Base-by-base conservation (phyloP, 805 yeast species). In the Ogataea pilisensis region DNA sequence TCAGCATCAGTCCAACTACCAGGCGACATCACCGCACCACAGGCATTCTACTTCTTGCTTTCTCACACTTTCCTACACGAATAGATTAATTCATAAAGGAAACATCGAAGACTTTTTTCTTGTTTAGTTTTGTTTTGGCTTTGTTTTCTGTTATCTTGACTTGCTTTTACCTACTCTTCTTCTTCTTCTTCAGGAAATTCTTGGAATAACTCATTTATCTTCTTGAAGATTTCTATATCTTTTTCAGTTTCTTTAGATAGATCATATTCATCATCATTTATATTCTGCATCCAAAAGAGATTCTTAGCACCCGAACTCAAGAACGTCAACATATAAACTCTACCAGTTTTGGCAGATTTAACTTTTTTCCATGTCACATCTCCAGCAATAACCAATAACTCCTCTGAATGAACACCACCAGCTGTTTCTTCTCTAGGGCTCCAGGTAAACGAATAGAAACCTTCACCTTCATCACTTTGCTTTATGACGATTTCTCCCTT, bases 281-380 rank as follows among this genome's bases (percentile, higher is more conserved):
- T 57, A 49, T 80, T 85, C 63, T 87, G 96, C 64, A 88, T 66
- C 96, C 96, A 87, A 56, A 72, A 76, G 51, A 76, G 60, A 47
- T 68, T 66, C 50, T 68, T 73, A 22, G 67, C 68, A 8, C 68
- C 67, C 3, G 66, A 61, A 36, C 64, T 56, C 32, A 61, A 39
- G 37, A 64, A 64, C 13, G 63, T 62, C 46, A 64, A 49, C 57
- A 57, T 58, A 43, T 54, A 81, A 13, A 88, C 89, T 45, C 96
- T 70, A 13, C 95, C 96, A 0, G 88, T 76, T 32, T 65, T 73
- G 61, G 95, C 84, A 22, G 85, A 76, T 37, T 70, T 61, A 33
- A 85, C 77, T 40, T 76, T 85, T 46, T 75, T 75, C 79, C 89
- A 85, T 32, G 82, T 76, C 38, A 85, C 91, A 55, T 88, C 96